phyloP scores from a whole-genome alignment of 371 early-diverging fungal genomes.

The Batrachochytrium dendrobatidis region DNA sequence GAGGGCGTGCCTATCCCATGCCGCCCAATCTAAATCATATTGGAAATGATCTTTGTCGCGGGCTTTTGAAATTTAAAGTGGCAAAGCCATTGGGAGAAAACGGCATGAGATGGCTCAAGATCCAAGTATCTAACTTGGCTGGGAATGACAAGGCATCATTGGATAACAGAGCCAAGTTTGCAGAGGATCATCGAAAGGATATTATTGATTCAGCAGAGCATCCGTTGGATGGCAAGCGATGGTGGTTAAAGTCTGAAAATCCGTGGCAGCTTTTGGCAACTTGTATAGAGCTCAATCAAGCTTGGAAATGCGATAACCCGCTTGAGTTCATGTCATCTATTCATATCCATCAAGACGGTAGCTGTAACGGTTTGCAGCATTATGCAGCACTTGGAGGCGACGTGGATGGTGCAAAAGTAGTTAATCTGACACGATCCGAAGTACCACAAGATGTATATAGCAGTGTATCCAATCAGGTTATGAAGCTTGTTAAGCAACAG shows the following conservation, averaged over 20 bases:
- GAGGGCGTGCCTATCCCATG: conserved; percentile 97
- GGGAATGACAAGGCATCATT: conserved; percentile 91
- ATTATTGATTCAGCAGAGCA: conserved; percentile 70
- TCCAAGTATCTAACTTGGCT: conserved; percentile 89
- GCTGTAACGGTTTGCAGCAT: conserved; percentile 98
- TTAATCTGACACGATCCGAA: conserved; percentile 82
- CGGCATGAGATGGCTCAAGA: conserved; percentile 90
- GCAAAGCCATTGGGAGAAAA: conserved; percentile 77
- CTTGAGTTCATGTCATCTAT: conserved; percentile 60
- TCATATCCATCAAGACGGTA: conserved; percentile 97
- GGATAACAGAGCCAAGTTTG: conserved; percentile 69
- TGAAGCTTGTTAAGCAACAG: conserved; percentile 51
- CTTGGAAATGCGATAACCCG: conserved; percentile 66
- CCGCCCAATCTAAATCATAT: conserved; percentile 93
- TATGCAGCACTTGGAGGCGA: conserved; percentile 98
- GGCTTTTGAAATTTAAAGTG: conserved; percentile 75
- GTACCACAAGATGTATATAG: conserved; percentile 92
- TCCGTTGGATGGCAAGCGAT: conserved; percentile 54
- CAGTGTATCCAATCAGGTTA: conserved; percentile 76
- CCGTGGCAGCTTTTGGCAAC: conserved; percentile 94
- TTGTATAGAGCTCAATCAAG: conserved; percentile 78
- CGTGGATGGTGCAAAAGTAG: conserved; percentile 79
- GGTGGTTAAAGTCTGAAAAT: conserved; percentile 89
- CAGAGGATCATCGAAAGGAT: conserved; percentile 63
- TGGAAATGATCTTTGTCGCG: conserved; percentile 93